Evolutionary conservation across 2,329 filamentous ascomycete species (phyloP).

Genomic region (Geosmithia morbida): DNA sequence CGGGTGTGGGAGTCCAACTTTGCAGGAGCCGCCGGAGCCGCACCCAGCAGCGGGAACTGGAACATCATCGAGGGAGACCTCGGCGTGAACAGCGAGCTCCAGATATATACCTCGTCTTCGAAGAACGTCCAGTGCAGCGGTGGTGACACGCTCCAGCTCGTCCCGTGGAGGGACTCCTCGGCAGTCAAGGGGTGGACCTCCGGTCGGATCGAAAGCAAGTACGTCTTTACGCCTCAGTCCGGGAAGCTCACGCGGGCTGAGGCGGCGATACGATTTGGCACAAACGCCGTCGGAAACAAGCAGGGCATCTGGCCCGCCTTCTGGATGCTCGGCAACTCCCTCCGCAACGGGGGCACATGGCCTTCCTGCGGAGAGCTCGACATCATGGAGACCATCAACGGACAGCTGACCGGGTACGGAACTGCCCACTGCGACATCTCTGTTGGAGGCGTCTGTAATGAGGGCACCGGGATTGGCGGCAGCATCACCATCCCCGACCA

Average conservation of each 20-base stretch:
- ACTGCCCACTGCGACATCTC: slow-evolving; percentile 19
- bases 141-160: slow-evolving; percentile 29
- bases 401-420: slow-evolving; percentile 27
- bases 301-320: slow-evolving; percentile 46
- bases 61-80: slow-evolving; percentile 17
- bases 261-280: slow-evolving; percentile 27
- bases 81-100: slow-evolving; percentile 29
- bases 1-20: slow-evolving; percentile 24
- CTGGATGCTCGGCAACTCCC: slow-evolving; percentile 37
- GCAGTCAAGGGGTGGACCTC: slow-evolving; percentile 24
- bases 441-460: slow-evolving; percentile 28
- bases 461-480: slow-evolving; percentile 23
- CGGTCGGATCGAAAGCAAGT: slow-evolving; percentile 28
- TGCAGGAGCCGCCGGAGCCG: slow-evolving; percentile 14
- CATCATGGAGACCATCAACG: slow-evolving; percentile 42
- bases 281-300: slow-evolving; percentile 19
- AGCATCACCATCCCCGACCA: slow-evolving; percentile 19
- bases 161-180: slow-evolving; percentile 20
- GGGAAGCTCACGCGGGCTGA: slow-evolving; percentile 25
- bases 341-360: slow-evolving; percentile 34
- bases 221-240: slow-evolving; percentile 22
- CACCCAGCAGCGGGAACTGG: slow-evolving; percentile 17
- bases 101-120: slow-evolving; percentile 26
- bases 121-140: slow-evolving; percentile 31
- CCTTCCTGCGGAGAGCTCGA: slow-evolving; percentile 41